These are phyloP conservation scores for Cladorrhinum samala DNA, from an alignment of 495 filamentous ascomycete species.

Conservation along the genomic window DNA sequence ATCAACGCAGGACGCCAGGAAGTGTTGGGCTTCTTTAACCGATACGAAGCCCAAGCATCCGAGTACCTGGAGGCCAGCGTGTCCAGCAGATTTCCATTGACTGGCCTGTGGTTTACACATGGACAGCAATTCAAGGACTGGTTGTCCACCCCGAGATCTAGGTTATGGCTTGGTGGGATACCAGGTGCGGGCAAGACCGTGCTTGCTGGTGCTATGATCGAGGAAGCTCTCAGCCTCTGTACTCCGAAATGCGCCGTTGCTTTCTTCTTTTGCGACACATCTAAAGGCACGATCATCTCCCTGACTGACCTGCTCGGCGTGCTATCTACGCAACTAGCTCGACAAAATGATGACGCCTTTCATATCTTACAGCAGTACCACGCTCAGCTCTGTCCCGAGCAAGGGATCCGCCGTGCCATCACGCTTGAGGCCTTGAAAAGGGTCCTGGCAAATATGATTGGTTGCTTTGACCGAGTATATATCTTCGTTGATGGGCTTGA, in stretches of 20 bases:
- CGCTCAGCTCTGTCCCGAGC: constrained; percentile 9
- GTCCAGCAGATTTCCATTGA: constrained; percentile 27
- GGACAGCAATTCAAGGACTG: constrained; percentile 24
- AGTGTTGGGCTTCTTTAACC: constrained; percentile 25
- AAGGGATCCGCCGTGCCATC: background rate
- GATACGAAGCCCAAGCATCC: constrained; percentile 15
- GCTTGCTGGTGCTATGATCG: constrained; percentile 25
- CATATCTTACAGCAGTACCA: constrained; percentile 20
- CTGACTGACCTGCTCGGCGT: constrained; percentile 26
- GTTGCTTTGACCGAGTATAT: constrained; percentile 17
- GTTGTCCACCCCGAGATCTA: constrained; percentile 14
- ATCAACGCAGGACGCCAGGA: constrained; percentile 17
- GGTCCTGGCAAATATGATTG: constrained; percentile 18
- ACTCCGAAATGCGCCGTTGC: constrained; percentile 20
- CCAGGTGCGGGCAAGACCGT: constrained; percentile 40
- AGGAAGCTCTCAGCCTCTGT: constrained; percentile 8
- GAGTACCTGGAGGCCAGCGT: constrained; percentile 22
- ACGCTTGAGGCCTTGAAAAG: constrained; percentile 3
- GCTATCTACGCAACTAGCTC: constrained; percentile 28
- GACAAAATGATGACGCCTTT: constrained; percentile 30
- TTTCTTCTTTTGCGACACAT: constrained; percentile 37
- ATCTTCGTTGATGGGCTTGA: constrained; percentile 31
- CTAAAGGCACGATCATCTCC: constrained; percentile 25
- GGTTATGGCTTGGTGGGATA: constrained; percentile 37
- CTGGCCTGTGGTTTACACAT: constrained; percentile 33